Base-by-base conservation (phyloP, 179 eudicot genomes). In the Actinidia polygama region DNA sequence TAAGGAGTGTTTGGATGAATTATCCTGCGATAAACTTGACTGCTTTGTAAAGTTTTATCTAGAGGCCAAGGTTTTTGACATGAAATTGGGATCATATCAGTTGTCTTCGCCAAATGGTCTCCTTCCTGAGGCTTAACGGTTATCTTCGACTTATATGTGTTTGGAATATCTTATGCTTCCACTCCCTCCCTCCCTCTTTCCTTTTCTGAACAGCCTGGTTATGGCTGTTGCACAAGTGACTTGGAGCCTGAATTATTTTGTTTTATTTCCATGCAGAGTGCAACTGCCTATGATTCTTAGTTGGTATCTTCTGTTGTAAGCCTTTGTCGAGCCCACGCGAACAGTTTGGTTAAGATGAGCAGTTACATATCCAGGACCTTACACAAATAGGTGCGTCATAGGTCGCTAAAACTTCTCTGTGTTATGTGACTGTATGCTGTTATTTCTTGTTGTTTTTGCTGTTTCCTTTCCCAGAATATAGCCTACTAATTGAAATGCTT, bases 371-470 rank as follows among this genome's bases (percentile, higher is more conserved):
- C n/a, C n/a, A n/a, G n/a, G n/a, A n/a, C n/a, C n/a, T n/a, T n/a
- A n/a, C n/a, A n/a, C n/a, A n/a, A n/a, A n/a, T n/a, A n/a, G n/a
- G n/a, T n/a, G n/a, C n/a, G n/a, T n/a, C n/a, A n/a, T n/a, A n/a
- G 87, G 93, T 91, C 85, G 98, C 96, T 55, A 97, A 93, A 89
- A 98, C 98, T 81, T 94, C 99, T 86, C 99, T 98, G 23, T 94
- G 98, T 84, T 95, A 97, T 82, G 87, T 93, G 88, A 97, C 98
- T 79, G 99, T 91, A 85, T 50, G 91, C 68, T 73, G 47, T 46
- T 16, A 19, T 59, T 78, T 24, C 24, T 40, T 84, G 72, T 21
- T 82, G 21, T 73, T 58, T 50, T 10, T 7, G 14, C 50, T 46
- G 30, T 53, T 55, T 0, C 6, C 53, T 16, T 81, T 47, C 14